These are phyloP conservation scores for Solanum microdontum DNA, from an alignment of 257 asterid genomes.

Conservation along the genomic window DNA sequence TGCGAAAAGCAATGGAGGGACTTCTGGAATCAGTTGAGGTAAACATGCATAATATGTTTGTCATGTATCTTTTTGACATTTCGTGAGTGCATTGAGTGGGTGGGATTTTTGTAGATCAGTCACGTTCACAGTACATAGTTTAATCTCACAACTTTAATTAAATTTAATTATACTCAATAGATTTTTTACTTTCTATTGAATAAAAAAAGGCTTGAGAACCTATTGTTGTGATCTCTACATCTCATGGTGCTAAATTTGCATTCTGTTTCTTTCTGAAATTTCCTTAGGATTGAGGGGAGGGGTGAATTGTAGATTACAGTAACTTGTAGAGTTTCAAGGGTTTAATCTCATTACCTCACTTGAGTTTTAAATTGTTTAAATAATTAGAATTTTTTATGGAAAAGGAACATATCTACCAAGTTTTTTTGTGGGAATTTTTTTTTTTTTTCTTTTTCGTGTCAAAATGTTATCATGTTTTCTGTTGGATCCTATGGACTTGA, in stretches of 20 bases:
- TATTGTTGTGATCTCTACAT: background rate
- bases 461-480: background rate
- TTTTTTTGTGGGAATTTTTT: background rate
- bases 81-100: background rate
- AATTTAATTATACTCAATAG: background rate
- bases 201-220: background rate
- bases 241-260: background rate
- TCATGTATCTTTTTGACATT: background rate
- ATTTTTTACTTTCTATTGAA: background rate
- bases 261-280: background rate
- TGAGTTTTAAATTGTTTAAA: background rate
- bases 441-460: background rate
- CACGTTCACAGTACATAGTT: background rate
- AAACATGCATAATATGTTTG: background rate
- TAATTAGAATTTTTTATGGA: background rate
- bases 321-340: background rate
- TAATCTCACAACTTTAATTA: background rate
- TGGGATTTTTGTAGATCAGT: background rate
- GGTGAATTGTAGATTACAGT: background rate
- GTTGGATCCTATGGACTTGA: background rate
- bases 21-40: constrained; percentile 91
- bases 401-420: background rate
- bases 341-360: background rate
- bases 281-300: background rate
- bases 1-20: constrained; percentile 94